These are phyloP conservation scores for Cerrena zonata DNA, from an alignment of 1,284 basidiomycete genomes.

Conservation along the genomic window DNA sequence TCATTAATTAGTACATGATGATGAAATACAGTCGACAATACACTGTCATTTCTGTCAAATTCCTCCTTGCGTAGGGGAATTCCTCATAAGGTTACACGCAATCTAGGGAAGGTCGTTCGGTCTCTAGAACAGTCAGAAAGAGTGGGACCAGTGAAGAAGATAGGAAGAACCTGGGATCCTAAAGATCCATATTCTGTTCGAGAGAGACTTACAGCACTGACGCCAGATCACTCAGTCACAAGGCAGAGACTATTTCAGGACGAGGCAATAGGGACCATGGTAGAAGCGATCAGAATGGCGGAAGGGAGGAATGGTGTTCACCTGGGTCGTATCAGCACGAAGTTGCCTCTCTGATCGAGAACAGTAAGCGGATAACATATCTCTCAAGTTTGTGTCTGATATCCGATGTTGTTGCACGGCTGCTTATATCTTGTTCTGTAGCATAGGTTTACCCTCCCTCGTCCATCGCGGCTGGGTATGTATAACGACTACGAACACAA, in stretches of 20 bases:
- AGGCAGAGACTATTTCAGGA: constrained; percentile 21
- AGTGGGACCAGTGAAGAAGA: constrained; percentile 4
- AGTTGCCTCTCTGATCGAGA: neutral
- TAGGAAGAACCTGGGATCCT: constrained; percentile 38
- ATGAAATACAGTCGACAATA: constrained; percentile 46
- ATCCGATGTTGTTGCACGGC: no score
- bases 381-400: no score
- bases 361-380: no score
- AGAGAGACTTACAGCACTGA: neutral
- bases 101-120: constrained; percentile 30
- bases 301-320: constrained; percentile 41
- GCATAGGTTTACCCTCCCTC: no score
- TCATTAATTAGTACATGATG: neutral
- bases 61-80: constrained; percentile 55
- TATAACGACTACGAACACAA: no score
- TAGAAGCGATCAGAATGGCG: constrained; percentile 46
- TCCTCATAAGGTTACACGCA: constrained; percentile 51
- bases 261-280: constrained; percentile 34
- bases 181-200: constrained; percentile 15
- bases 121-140: constrained; percentile 17
- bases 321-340: constrained; percentile 31
- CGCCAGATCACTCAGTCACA: neutral
- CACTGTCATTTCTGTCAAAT: constrained; percentile 47
- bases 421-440: no score
- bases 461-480: no score